Base-by-base conservation (phyloP, 2,329 filamentous ascomycete species). In the Colletotrichum cordylinicola region DNA sequence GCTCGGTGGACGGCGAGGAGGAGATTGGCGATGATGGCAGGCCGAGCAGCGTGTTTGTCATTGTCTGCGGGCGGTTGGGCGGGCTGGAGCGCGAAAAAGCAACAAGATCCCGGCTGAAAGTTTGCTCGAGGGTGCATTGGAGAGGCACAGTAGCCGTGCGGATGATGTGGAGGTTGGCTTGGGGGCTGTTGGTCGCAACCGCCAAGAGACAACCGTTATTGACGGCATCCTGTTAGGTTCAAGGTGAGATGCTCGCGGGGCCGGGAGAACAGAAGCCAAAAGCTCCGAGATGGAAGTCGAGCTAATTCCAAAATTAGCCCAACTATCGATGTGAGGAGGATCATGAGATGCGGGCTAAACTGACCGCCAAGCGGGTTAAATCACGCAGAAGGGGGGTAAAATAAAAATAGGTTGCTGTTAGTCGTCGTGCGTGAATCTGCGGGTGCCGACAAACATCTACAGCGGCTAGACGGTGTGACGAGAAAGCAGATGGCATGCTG, bases 371-470 rank as follows among this genome's bases (percentile, higher is more conserved):
- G 64, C 66, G 76, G 76, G 74, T 48, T 64, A 71, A 71, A 58
- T 71, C n/a, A 24, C 37, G 74, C 70, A 58, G 33, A 79, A 69
- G 71, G 82, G 80, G 77, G 78, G 80, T 82, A 84, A 82, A 81
- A 84, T 83, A 84, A 85, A 84, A 84, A 85, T 83, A 78, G 67
- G 62, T 55, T 16, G 61, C 29, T 77, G 72, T 75, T 77, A 78
- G 72, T 60, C 27, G 55, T 24, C 39, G 13, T 69, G 67, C 67
- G 35, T 56, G 67, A 66, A 68, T 29, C 33, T 78, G 77, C 77
- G 60, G 68, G 77, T 66, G 72, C 77, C 60, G 62, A 60, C 76
- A 76, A 78, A 78, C 77, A 78, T 73, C 64, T 77, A 62, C 72
- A 61, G 24, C 61, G 56, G 61, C 71, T 67, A 64, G 55, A 67